phyloP scores from a whole-genome alignment of 352 stramenopile species.

The Globisporangium lucens region DNA sequence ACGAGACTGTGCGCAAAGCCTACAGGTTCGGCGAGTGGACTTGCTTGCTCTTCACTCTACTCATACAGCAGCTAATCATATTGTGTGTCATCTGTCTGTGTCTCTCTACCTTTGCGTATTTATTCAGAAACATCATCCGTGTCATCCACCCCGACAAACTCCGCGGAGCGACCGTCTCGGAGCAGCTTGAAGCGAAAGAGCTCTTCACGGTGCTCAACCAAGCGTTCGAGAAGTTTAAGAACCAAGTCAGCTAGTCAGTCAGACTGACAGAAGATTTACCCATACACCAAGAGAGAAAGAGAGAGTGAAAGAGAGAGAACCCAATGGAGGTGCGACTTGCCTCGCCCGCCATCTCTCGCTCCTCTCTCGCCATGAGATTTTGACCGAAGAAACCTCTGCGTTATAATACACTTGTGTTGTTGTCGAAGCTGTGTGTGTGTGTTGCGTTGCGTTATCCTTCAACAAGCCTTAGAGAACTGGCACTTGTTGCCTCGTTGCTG shows the following conservation, averaged over 20 bases:
- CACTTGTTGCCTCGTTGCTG: not conserved
- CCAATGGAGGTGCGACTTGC: not conserved
- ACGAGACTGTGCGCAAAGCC: slow-evolving; percentile 78
- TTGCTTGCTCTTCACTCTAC: not conserved
- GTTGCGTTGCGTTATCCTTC: not conserved
- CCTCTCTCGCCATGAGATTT: slow-evolving; percentile 10
- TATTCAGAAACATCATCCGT: slow-evolving; percentile 75
- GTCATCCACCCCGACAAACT: slow-evolving; percentile 87
- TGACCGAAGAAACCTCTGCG: slow-evolving; percentile 15
- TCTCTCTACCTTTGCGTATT: slow-evolving; percentile 3
- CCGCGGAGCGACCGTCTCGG: slow-evolving; percentile 64
- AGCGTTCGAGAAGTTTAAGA: slow-evolving; percentile 86
- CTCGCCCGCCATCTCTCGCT: not conserved
- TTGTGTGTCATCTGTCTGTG: not conserved
- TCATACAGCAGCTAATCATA: not conserved
- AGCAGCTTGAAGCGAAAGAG: slow-evolving; percentile 83
- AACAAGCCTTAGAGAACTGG: not conserved
- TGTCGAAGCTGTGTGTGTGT: not conserved
- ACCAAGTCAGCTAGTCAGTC: slow-evolving; percentile 21
- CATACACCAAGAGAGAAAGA: not conserved
- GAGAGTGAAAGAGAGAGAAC: not conserved
- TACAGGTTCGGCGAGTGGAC: slow-evolving; percentile 44
- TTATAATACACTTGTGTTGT: slow-evolving; percentile 3
- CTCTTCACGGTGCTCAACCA: slow-evolving; percentile 87
- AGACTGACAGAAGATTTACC: not conserved